Base-by-base conservation (phyloP, 305 asterid species). In the Solanum aculeatissimum region DNA sequence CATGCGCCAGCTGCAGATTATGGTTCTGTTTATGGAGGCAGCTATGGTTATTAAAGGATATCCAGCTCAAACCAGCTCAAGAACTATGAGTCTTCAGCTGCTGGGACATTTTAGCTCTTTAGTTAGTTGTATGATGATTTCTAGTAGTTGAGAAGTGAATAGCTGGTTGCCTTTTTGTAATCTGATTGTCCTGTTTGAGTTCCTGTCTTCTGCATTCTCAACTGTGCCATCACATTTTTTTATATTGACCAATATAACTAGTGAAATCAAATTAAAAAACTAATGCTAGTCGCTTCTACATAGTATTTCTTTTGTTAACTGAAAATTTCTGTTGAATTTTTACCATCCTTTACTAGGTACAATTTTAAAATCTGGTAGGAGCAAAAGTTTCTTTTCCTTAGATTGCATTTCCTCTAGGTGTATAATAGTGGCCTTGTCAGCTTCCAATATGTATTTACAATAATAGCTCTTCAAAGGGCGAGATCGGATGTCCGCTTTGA, bases 1-100 rank as follows among this genome's bases (percentile, higher is more conserved):
- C 90, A 88, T 85, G 90, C 89, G 9, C 91, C 90, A 10, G 66
- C 90, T 53, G 92, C 91, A 82, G 96, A 93, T 66, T 91, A 91
- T 74, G 88, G 85, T 82, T 88, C 94, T 53, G 81, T 88, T 21
- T 92, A 91, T 89, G 96, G 93, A 35, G 80, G 86, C 15, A 87
- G 68, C 63, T 91, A 91, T 68, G 93, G 95, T n/a, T 91, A 91
- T 87, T 91, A 88, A 88, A 68, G 55, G 55, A 45, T 77, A 51
- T 77, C 65, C 65, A 10, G 82, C 45, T 49, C 82, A 51, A 77
- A 51, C 65, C 21, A 51, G 29, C 47, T 9, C 82, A 51, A 29
- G 47, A 51, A 29, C 19, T 18, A 7, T 6, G 82, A 29, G 12
- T 51, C 29, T 1, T 77, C 82, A 51, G 82, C 82, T 77, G 45